These are phyloP conservation scores for Acer saccharum DNA, from an alignment of 345 rosid genomes.

Conservation along the genomic window DNA sequence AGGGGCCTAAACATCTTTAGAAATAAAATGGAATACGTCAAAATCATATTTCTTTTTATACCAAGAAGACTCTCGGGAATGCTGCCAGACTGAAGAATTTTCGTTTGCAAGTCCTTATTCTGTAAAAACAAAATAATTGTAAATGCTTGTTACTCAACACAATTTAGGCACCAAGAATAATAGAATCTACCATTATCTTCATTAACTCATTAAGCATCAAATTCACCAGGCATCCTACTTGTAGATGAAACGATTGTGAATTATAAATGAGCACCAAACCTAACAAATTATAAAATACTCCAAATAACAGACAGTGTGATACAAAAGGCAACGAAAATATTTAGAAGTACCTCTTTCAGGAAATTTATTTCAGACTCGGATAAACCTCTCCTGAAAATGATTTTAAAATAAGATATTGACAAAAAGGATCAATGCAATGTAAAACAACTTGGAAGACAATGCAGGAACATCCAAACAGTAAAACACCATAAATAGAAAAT, in stretches of 20 bases:
- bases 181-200: not conserved
- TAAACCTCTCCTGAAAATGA: constrained; percentile 83
- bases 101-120: constrained; percentile 64
- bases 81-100: constrained; percentile 68
- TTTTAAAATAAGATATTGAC: constrained; percentile 12
- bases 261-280: not conserved
- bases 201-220: not conserved
- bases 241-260: not conserved
- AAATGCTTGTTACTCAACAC: not conserved
- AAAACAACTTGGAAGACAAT: constrained; percentile 4
- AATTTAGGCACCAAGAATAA: not conserved
- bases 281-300: constrained; percentile 1
- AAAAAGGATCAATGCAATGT: constrained; percentile 5
- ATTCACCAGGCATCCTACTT: not conserved
- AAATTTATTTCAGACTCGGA: constrained; percentile 81
- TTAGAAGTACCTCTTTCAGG: constrained; percentile 66
- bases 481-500: not conserved
- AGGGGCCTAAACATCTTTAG: constrained; percentile 15
- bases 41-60: constrained; percentile 31
- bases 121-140: constrained; percentile 30
- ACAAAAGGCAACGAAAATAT: constrained; percentile 18
- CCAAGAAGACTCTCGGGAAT: constrained; percentile 69
- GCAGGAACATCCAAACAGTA: not conserved
- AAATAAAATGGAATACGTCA: constrained; percentile 6
- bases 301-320: constrained; percentile 16